Conservation (phyloP, 441 rosid species). For the Arabidopsis lyrata region DNA sequence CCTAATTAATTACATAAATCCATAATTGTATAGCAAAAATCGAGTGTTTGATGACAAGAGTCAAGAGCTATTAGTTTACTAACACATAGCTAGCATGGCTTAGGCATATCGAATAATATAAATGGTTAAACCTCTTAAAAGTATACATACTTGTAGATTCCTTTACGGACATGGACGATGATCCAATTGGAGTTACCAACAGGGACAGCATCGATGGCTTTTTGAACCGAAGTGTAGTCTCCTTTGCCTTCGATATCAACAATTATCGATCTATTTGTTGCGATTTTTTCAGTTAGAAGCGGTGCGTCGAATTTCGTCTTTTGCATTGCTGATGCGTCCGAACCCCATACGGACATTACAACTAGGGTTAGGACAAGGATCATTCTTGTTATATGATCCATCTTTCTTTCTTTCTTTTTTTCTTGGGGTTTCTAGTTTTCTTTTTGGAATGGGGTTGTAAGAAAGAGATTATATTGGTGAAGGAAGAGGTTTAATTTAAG, state of each 20-base stretch:
- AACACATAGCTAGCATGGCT: no score
- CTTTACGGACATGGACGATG: conserved; percentile 84
- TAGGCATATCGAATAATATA: background rate
- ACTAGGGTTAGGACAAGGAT: conserved; percentile 40
- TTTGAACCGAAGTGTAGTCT: conserved; percentile 71
- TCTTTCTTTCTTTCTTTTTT: background rate
- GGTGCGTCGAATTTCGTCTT: conserved; percentile 59
- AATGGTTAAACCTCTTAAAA: conserved; percentile 13
- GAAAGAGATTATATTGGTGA: conserved; percentile 40
- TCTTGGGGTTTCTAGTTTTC: conserved; percentile 31
- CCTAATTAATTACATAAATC: no score
- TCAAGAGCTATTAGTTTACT: no score
- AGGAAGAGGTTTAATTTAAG: conserved; percentile 41
- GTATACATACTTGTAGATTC: conserved; percentile 67
- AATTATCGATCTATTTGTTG: conserved; percentile 64
- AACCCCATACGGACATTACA: conserved; percentile 29
- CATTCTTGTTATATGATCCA: conserved; percentile 32
- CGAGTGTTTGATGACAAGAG: no score
- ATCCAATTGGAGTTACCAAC: conserved; percentile 67
- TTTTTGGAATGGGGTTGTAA: conserved; percentile 17
- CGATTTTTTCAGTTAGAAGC: conserved; percentile 67
- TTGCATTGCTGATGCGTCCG: conserved; percentile 44
- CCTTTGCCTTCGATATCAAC: conserved; percentile 87
- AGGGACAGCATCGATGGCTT: conserved; percentile 82
- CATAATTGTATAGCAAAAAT: no score